Conservation (phyloP, 2,329 filamentous ascomycete genomes). For the Trichoderma afroharzianum region DNA sequence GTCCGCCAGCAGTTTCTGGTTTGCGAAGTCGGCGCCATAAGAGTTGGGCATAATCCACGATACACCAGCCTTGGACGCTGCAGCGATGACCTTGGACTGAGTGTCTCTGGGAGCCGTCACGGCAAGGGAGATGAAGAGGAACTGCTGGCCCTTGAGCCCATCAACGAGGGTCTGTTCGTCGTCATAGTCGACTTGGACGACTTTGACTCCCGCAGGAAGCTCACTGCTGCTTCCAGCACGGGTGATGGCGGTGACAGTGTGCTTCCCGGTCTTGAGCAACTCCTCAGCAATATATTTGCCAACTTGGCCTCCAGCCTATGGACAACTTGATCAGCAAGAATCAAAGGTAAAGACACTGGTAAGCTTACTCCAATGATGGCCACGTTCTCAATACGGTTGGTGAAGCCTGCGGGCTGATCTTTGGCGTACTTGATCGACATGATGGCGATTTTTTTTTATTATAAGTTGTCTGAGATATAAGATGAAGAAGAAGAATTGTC, state of each 20-base stretch:
- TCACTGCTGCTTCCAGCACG: constrained; percentile 40
- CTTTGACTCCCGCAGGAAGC: constrained; percentile 43
- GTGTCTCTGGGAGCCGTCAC: constrained; percentile 38
- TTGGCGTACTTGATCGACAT: constrained; percentile 32
- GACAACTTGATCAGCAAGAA: neutral
- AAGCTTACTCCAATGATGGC: constrained; percentile 47
- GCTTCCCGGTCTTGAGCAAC: constrained; percentile 48
- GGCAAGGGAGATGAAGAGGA: constrained; percentile 49
- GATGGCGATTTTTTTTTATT: neutral
- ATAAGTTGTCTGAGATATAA: neutral
- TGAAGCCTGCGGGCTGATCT: constrained; percentile 35
- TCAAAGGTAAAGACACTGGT: neutral
- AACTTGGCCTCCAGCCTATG: constrained; percentile 32
- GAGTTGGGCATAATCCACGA: constrained; percentile 51
- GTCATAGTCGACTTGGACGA: constrained; percentile 42
- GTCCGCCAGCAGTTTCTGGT: constrained; percentile 30
- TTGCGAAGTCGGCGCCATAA: constrained; percentile 33
- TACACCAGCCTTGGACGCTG: constrained; percentile 49
- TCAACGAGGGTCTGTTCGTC: constrained; percentile 40
- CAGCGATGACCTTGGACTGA: constrained; percentile 44
- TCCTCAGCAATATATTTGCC: constrained; percentile 38
- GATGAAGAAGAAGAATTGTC: neutral
- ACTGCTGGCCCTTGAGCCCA: constrained; percentile 52
- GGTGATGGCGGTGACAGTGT: constrained; percentile 50
- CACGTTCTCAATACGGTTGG: constrained; percentile 41